Percentiles rank a stretch among this genome's conserved stretches.
Evolutionary conservation across 1,139 yeast genomes (phyloP).

Genomic region (Hemisphaericaspora lyxosophila): DNA sequence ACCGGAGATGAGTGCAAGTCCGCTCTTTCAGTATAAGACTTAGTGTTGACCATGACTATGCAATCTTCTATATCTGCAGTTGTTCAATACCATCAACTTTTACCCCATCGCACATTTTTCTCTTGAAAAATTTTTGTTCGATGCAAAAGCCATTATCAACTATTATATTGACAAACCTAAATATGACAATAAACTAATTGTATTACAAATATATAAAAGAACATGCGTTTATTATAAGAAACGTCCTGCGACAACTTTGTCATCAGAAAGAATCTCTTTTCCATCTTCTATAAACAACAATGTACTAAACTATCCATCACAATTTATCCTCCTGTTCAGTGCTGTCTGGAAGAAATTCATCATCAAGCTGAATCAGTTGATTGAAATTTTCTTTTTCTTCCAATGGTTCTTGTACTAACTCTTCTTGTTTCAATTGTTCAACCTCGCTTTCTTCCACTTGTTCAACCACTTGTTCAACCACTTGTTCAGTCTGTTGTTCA

Average conservation of each 20-base stretch:
- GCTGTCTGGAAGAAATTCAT: conserved; percentile 1
- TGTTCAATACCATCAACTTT: background rate
- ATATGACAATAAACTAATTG: too few relatives aligned
- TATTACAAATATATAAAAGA: too few relatives aligned
- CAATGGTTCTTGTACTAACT: background rate
- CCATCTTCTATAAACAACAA: too few relatives aligned
- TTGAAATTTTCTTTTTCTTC: background rate
- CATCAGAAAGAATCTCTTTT: too few relatives aligned
- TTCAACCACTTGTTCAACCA: background rate
- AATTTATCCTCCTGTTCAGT: too few relatives aligned
- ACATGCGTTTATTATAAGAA: too few relatives aligned
- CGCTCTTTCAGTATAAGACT: conserved; percentile 69
- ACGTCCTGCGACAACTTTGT: too few relatives aligned
- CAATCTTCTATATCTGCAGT: background rate
- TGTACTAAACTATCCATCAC: too few relatives aligned
- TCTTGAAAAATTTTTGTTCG: background rate
- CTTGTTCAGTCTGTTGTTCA: background rate
- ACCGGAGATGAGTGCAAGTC: conserved; percentile 70
- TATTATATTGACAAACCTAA: too few relatives aligned
- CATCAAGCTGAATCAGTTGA: background rate
- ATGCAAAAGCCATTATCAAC: too few relatives aligned
- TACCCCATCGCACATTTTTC: background rate
- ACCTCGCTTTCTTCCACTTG: background rate
- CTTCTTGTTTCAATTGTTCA: background rate
- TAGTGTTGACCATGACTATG: conserved; percentile 20